Conservation (phyloP, 306 rosid genomes). For the Cucurbita pepo region DNA sequence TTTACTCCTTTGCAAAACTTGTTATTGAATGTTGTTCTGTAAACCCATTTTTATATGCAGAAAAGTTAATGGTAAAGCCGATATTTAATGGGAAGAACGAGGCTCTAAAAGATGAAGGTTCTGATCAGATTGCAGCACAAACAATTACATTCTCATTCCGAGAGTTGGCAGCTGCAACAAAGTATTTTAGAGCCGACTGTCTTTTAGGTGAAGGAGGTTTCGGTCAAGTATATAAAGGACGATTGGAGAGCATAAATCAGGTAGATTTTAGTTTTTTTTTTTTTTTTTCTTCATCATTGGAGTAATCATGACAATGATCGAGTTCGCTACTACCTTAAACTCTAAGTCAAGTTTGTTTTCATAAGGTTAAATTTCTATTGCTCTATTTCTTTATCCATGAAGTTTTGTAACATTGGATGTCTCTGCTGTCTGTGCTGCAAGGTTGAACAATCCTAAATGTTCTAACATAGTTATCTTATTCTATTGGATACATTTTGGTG, state of each 20-base stretch:
- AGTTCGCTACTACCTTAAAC: neutral
- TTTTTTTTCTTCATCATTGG: neutral
- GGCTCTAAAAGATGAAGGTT: constrained; percentile 12
- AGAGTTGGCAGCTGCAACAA: constrained; percentile 39
- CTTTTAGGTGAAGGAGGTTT: constrained; percentile 49
- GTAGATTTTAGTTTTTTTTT: constrained; percentile 2
- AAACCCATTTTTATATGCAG: constrained; percentile 6
- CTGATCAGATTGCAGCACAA: constrained; percentile 39
- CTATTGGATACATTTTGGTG: neutral
- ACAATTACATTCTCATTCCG: constrained; percentile 43
- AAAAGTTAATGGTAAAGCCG: constrained; percentile 14
- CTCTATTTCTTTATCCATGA: neutral
- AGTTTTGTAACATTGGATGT: neutral
- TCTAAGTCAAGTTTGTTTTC: neutral
- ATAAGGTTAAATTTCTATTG: neutral
- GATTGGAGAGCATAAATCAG: constrained; percentile 35
- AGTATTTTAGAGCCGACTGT: constrained; percentile 41
- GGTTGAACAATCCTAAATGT: neutral
- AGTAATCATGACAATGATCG: neutral
- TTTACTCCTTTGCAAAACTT: neutral
- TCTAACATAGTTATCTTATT: neutral
- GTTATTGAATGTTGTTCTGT: neutral
- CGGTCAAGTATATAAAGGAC: constrained; percentile 45
- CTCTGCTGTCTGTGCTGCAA: neutral
- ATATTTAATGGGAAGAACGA: constrained; percentile 17